Evolutionary conservation across 139 green algal genomes (phyloP), one percentile per base, ranked within the genome.

Genomic region (Edaphochlamys debaryana): DNA sequence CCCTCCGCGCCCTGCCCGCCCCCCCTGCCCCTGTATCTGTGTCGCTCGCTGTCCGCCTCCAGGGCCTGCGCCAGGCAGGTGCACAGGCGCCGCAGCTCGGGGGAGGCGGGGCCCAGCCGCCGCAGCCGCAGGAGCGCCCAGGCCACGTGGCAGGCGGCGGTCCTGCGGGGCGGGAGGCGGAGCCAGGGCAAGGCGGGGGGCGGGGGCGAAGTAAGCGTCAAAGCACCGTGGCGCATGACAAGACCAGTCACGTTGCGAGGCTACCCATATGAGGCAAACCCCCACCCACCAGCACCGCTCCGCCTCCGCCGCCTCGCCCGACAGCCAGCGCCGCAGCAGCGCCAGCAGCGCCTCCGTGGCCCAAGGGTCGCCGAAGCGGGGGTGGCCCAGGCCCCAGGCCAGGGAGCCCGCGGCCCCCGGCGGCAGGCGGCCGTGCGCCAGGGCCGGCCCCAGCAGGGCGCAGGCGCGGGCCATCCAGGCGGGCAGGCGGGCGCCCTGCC

Each of bases 311-410:
- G 40, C 66, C 36, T 29, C 34, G 66, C 30, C 58, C 29, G 38
- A 13, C 60, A 81, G 60, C 75, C 75, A 81, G 17, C 60, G 41
- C 40, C 60, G 41, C 32, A 81, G 58, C 75, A 34, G 40, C 38
- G 40, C 41, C 60, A 71, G 60, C 38, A 81, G 41, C 23, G 60
- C 60, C 40, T 52, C 41, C 8, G 7, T 63, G 17, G 71, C 11
- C 22, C 75, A 41, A 1, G 75, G 75, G 30, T 54, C 60, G 23
- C 15, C 19, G 60, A 42, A 81, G 30, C 60, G 75, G 60, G 75
- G 75, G 27, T 72, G 60, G 9, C 75, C 75, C 75, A 81, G 30
- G n/a, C 75, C 75, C 75, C 75, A 81, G 4, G 75, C 75, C 40
- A 81, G 60, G 22, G 40, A 11, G 5, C 75, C 75, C 38, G 71